Base-by-base conservation (phyloP, 305 asterid species). In the Fraxinus velutina region DNA sequence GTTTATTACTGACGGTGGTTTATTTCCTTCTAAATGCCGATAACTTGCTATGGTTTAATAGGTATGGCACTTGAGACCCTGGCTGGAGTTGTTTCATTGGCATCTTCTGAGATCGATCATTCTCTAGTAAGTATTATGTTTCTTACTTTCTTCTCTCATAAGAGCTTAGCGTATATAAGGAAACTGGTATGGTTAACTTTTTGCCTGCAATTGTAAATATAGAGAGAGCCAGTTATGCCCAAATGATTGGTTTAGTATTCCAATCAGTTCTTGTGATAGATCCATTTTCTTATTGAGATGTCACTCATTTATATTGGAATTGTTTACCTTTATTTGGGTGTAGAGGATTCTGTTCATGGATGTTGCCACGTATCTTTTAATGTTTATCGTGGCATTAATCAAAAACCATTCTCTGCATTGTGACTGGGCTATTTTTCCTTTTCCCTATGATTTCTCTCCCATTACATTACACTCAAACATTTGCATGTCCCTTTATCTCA, bases 51-150 rank as follows among this genome's bases (percentile, higher is more conserved):
- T 32, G 57, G 33, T 84, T 78, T 79, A 52, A 71, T 86, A 96
- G 98, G 99, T 80, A 81, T 91, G 73, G 99, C 99, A 9, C 89
- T 94, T 84, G 95, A 96, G 90, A 84, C 97, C 74, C 90, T 96
- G 80, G 95, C 97, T 85, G 97, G 97, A 82, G 92, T 93, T 81
- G 84, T 96, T 80, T 90, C 96, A 68, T 83, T 96, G 88, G 93
- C 96, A 79, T 90, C 94, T 77, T 87, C 91, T 21, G 93, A 90
- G 86, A 89, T 94, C 52, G 96, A 92, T 83, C 87, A 89, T 66
- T 88, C 96, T 82, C 84, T 92, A 94, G 99, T 95, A 75, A 83
- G 93, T 84, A 34, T 52, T 84, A 44, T 57, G 4, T 64, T 32
- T 77, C 62, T 81, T 68, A 7, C 66, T 75, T 82, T 37, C 7